A percentile compares a stretch with the other conserved stretches of the same genome.
phyloP scores from a whole-genome alignment of 1,284 basidiomycete genomes.

The Trichosporon sp. region DNA sequence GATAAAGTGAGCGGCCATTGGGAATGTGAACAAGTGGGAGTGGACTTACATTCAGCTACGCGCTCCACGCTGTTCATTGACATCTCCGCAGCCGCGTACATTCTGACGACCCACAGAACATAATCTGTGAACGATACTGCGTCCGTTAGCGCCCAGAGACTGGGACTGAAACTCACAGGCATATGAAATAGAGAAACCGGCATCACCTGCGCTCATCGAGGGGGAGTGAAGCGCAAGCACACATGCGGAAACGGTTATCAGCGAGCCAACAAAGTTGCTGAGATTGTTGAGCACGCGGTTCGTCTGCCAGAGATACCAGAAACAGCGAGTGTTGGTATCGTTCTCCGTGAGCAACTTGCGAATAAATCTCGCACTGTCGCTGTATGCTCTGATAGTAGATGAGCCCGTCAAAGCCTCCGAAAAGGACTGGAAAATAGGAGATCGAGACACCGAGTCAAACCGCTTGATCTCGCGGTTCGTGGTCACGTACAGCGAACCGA shows the following conservation, averaged over 20 bases:
- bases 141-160: not conserved
- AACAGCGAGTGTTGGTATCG: conserved; percentile 58
- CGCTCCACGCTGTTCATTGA: conserved; percentile 58
- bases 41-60: conserved; percentile 57
- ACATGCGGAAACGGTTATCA: conserved; percentile 58
- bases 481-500: conserved; percentile 58
- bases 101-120: conserved; percentile 59
- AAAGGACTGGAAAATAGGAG: conserved; percentile 63
- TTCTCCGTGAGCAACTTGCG: conserved; percentile 56
- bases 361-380: conserved; percentile 59
- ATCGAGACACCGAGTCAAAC: conserved; percentile 60
- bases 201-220: conserved; percentile 54
- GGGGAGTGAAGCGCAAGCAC: conserved; percentile 56
- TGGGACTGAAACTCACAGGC: conserved; percentile 39
- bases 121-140: conserved; percentile 57
- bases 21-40: no score
- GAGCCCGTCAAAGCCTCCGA: conserved; percentile 58
- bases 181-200: conserved; percentile 51
- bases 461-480: conserved; percentile 62
- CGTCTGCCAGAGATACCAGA: conserved; percentile 57
- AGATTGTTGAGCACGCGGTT: conserved; percentile 59
- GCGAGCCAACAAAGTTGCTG: conserved; percentile 57
- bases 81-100: conserved; percentile 59
- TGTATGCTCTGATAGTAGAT: conserved; percentile 60
- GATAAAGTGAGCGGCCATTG: conserved; percentile 22